Conservation (phyloP, 2,329 filamentous ascomycete genomes). For the Stachybotrys elegans region DNA sequence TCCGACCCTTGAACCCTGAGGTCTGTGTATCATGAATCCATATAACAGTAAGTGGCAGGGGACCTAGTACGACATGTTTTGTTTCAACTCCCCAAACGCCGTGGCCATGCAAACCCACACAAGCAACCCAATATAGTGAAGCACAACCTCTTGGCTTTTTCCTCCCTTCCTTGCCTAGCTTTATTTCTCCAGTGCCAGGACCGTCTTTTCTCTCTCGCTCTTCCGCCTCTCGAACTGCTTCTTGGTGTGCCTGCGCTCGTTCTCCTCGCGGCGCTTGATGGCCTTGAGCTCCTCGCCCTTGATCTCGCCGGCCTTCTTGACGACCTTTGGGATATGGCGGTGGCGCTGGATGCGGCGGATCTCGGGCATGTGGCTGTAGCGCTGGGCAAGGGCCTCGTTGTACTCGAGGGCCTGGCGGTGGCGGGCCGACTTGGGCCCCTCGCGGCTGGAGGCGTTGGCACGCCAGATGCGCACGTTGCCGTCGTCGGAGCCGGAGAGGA, state of each 20-base stretch:
- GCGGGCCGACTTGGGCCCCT: conserved; percentile 78
- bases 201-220: conserved; percentile 88
- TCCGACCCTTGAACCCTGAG: too few relatives aligned
- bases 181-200: conserved; percentile 62
- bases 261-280: conserved; percentile 89
- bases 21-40: too few relatives aligned
- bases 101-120: conserved; percentile 23
- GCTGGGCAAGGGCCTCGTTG: conserved; percentile 74
- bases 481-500: conserved; percentile 88
- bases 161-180: conserved; percentile 6
- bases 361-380: conserved; percentile 95
- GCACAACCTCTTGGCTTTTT: too few relatives aligned
- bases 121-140: conserved; percentile 10
- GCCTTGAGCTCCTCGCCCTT: conserved; percentile 83
- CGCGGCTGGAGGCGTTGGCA: conserved; percentile 74
- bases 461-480: conserved; percentile 87
- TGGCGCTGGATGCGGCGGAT: conserved; percentile 86
- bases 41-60: too few relatives aligned
- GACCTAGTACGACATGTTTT: too few relatives aligned
- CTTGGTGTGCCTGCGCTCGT: conserved; percentile 85
- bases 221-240: conserved; percentile 71
- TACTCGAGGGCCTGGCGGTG: conserved; percentile 90
- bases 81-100: conserved; percentile 24
- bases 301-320: conserved; percentile 95
- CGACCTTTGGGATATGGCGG: conserved; percentile 82